A percentile compares a stretch with the other conserved stretches of the same genome.
These are phyloP conservation scores for Leucocoprinus birnbaumii DNA, from an alignment of 768 basidiomycete species.

Conservation along the genomic window DNA sequence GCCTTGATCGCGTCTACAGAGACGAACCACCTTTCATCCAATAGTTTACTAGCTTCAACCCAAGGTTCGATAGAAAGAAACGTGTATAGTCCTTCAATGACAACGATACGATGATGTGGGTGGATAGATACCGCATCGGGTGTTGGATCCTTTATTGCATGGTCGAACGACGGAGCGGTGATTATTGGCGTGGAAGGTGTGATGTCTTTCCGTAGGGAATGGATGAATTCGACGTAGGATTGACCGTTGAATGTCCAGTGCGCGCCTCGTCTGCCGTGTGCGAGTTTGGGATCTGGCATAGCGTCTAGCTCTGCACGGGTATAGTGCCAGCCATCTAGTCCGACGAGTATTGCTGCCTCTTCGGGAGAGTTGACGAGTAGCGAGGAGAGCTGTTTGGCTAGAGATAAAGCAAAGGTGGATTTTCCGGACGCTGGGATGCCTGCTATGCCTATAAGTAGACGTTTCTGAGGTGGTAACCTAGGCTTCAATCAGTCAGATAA, in stretches of 20 bases:
- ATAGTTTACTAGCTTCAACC: conserved; percentile 54
- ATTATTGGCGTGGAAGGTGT: conserved; percentile 25
- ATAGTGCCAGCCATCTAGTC: conserved; percentile 92
- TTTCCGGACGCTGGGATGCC: conserved; percentile 90
- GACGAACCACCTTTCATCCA: conserved; percentile 83
- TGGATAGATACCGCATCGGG: conserved; percentile 55
- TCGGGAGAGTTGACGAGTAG: conserved; percentile 23
- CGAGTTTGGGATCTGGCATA: conserved; percentile 73
- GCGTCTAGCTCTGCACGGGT: conserved; percentile 73
- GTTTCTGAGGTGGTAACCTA: conserved; percentile 33
- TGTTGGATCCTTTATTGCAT: conserved; percentile 83
- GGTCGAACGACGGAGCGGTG: conserved; percentile 82
- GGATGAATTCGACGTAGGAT: conserved; percentile 70
- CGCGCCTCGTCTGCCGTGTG: conserved; percentile 78
- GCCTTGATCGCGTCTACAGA: conserved; percentile 56
- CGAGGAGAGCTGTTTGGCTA: conserved; percentile 53
- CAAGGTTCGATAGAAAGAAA: conserved; percentile 75
- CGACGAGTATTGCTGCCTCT: conserved; percentile 59
- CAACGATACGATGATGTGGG: conserved; percentile 68
- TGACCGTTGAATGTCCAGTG: conserved; percentile 89
- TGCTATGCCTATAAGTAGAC: conserved; percentile 70
- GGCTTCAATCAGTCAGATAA: conserved; percentile 8
- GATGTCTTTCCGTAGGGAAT: conserved; percentile 38
- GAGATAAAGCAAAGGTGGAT: conserved; percentile 63
- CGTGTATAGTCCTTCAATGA: conserved; percentile 91